Base-by-base conservation (phyloP, 768 basidiomycete genomes). In the Psilocybe sp. region DNA sequence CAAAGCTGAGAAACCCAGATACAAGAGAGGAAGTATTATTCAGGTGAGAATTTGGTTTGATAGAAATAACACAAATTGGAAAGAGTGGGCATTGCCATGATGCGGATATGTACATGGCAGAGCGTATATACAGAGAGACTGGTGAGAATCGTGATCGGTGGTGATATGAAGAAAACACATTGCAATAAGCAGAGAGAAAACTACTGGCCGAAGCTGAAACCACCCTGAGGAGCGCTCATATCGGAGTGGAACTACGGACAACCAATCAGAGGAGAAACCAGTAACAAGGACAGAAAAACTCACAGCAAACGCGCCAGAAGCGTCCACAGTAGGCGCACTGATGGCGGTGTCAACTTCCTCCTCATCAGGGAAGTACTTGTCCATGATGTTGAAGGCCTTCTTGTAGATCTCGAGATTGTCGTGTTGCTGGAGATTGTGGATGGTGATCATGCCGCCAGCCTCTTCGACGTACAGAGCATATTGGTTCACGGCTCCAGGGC, bases 351-450 rank as follows among this genome's bases (percentile, higher is more conserved):
- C 92, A 45, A 90, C 79, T 42, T 95, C 96, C 65, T 98, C 96
- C 63, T 98, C 96, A 55, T 95, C 93, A 32, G 94, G 92, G 88
- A 96, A 97, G 76, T 96, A 97, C 65, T 95, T 95, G 74, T 92
- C 89, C 89, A 92, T 92, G 63, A 92, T 97, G 69, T 92, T 92
- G 79, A 94, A 99, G 37, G 95, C 96, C 76, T 99, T 98, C 82
- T 98, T 98, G 76, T 99, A 99, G 61, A 99, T 98, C 60, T 98
- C 96, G 71, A 98, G 71, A 73, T 99, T 99, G 75, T 99, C 96
- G 70, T 98, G 97, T 70, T 96, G 94, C 73, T 99, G 97, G 47
- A 98, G 83, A 70, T 98, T 95, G 78, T 99, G 96, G 67, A 99
- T 98, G 15, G 93, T 90, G 59, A 93, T 82, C 97, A 99, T 98